Evolutionary conservation across 495 filamentous ascomycete genomes (phyloP), one percentile per base, ranked within the genome.

Genomic region (Neohortaea acidophila): DNA sequence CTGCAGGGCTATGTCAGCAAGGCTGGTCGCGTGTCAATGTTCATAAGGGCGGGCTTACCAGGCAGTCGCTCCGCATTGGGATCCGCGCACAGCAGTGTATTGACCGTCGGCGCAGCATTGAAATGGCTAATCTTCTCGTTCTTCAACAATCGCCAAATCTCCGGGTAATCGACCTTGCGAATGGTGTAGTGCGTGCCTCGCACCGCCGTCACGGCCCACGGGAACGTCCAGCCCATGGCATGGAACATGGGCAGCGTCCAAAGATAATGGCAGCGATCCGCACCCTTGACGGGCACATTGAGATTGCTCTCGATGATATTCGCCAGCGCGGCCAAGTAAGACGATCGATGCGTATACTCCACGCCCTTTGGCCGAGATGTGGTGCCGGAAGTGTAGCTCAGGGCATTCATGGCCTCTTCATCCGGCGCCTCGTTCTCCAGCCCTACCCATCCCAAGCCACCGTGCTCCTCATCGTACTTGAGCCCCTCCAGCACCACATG

Each of bases 231-330:
- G 54, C 86, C 86, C 50, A 80, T 73, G 17, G 89, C 89, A 64
- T 97, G 89, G 54, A 97, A 97, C 84, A 94, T 89, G 1, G 85
- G 85, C 34, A 94, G 57, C 21, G 79, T 94, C 85, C 85, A 94
- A 24, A 94, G 65, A 62, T 91, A 94, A 43, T 72, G 72, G 57
- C 78, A 82, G 36, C 81, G 60, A 12, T 74, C 77, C 0, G 54
- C 56, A 3, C 19, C 31, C n/a, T 15, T 23, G 24, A 40, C 36
- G 36, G 73, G 62, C 27, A 63, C 68, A 55, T 89, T 93, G 26
- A 97, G 62, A 0, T 81, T 80, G 8, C 79, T 83, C 58, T 97
- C 89, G 30, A 96, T 72, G 4, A 94, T 59, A 56, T 96, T 96
- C 2, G 59, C 87, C 38, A 94, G 44, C 0, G 84, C 67, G 0